phyloP scores from a whole-genome alignment of 139 green algal genomes.

The Microglena sp. region DNA sequence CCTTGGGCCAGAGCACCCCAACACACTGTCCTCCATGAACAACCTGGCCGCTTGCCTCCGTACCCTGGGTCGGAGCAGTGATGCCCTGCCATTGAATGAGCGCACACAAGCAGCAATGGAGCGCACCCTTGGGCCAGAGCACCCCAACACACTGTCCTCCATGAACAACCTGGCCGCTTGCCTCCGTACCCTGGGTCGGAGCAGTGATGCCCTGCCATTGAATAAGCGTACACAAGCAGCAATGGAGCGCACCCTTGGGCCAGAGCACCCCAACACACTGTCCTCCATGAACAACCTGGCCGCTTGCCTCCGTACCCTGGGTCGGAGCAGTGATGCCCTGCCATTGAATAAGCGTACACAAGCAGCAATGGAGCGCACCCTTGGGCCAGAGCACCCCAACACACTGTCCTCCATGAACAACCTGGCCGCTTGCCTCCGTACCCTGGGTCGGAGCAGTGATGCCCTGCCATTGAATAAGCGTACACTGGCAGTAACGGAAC shows the following conservation, averaged over 20 bases:
- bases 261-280: constrained; percentile 1
- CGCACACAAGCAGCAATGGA: neutral
- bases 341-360: neutral
- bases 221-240: neutral
- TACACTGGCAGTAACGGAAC: neutral
- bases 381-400: constrained; percentile 10
- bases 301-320: neutral
- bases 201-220: constrained; percentile 8
- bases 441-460: neutral
- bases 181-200: neutral
- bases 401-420: constrained; percentile 8
- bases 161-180: constrained; percentile 11
- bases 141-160: constrained; percentile 3
- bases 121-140: too few relatives aligned
- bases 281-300: neutral
- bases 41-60: constrained; percentile 9
- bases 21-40: constrained; percentile 6
- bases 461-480: constrained; percentile 10
- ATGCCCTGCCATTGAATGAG: constrained; percentile 12
- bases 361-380: neutral
- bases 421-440: constrained; percentile 5
- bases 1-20: constrained; percentile 10
- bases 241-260: neutral
- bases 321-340: neutral
- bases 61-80: neutral